Base-by-base conservation (phyloP, 768 basidiomycete species). In the Macrocybe gigantea region DNA sequence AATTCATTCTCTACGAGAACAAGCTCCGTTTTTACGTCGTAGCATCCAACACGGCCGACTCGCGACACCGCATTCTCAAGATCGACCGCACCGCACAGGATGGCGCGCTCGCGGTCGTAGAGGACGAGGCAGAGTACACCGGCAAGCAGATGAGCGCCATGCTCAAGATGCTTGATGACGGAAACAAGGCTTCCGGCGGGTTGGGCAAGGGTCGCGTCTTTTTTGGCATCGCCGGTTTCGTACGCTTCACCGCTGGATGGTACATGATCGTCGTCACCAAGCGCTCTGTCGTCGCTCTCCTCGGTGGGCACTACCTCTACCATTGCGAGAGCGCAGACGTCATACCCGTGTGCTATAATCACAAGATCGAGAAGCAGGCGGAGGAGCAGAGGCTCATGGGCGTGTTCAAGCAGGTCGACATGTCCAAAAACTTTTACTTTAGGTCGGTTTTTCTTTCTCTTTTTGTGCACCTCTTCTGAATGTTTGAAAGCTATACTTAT, bases 391-490 rank as follows among this genome's bases (percentile, higher is more conserved):
- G 91, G 7, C 73, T 93, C 33, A 81, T 94, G 71, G 85, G 82
- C 50, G 80, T 89, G 7, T 99, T 98, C 73, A 93, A 93, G 61
- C 91, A 94, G 64, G 93, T 97, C 1, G 95, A 99, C 60, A 82
- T 98, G 77, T 85, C 88, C n/a, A 97, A 97, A 69, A 97, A 98
- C 69, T 98, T 98, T 63, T 99, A 97, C 68, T 97, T 97, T 67
- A 93, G 90, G 91, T 91, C 53, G 33, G 61, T 49, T 30, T 49
- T 33, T 45, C 33, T 5, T 32, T 33, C 9, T 35, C 3, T 33
- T 13, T 33, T 35, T 5, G 14, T 30, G 22, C 22, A 22, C 22
- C 3, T 9, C 32, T 48, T 38, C 12, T 47, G 37, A 32, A 30
- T 13, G 36, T 44, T 57, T 38, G 51, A 47, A 53, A 95, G 93